Evolutionary conservation across 2,329 filamentous ascomycete species (phyloP).

Genomic region (Endothia cerciana): DNA sequence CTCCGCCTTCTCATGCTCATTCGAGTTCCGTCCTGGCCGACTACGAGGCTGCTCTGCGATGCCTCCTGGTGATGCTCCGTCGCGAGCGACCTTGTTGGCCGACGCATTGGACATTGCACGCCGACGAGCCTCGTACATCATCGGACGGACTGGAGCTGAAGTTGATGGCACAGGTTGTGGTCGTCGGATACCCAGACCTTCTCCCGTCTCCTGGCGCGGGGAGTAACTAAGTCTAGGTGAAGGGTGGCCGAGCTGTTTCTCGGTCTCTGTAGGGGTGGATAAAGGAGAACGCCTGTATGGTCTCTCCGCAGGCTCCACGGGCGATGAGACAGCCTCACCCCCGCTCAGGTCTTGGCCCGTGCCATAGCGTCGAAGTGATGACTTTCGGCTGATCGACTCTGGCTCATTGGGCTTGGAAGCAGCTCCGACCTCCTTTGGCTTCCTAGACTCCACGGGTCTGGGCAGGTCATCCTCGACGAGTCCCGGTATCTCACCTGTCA

Average conservation of each 20-base stretch:
- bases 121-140: constrained; percentile 41
- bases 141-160: constrained; percentile 51
- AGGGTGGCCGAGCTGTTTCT: constrained; percentile 35
- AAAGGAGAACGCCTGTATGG: constrained; percentile 48
- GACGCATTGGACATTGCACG: constrained; percentile 48
- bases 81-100: constrained; percentile 40
- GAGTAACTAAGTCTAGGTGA: constrained; percentile 46
- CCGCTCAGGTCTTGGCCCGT: constrained; percentile 43
- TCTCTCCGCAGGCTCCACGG: constrained; percentile 50
- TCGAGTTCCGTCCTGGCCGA: constrained; percentile 26
- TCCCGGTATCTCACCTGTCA: constrained; percentile 77
- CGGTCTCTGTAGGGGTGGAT: constrained; percentile 46
- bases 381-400: constrained; percentile 37
- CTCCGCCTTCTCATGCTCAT: constrained; percentile 71
- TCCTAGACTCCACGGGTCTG: constrained; percentile 39
- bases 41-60: constrained; percentile 16
- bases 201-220: constrained; percentile 50
- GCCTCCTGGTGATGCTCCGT: constrained; percentile 37
- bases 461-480: constrained; percentile 77
- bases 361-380: constrained; percentile 47
- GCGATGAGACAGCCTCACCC: constrained; percentile 42
- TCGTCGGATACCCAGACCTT: constrained; percentile 58
- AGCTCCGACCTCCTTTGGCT: constrained; percentile 41
- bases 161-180: constrained; percentile 50
- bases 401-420: constrained; percentile 40